These are phyloP conservation scores for Geotrichum siamense DNA, from an alignment of 1,139 yeast genomes.

Conservation along the genomic window DNA sequence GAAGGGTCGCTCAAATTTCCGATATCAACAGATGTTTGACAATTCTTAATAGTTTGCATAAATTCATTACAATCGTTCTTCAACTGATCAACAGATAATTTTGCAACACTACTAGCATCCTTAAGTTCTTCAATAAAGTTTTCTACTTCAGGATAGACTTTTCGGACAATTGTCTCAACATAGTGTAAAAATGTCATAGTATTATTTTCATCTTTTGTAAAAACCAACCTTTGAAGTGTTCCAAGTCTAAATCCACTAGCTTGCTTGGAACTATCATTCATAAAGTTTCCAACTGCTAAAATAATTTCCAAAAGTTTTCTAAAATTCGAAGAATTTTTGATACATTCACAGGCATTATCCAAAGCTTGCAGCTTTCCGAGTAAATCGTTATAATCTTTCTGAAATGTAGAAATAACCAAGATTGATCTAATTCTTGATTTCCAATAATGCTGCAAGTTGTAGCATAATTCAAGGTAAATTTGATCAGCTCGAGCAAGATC, in stretches of 20 bases:
- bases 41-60: slow-evolving; percentile 46
- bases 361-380: slow-evolving; percentile 52
- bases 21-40: slow-evolving; percentile 49
- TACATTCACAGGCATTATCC: slow-evolving; percentile 58
- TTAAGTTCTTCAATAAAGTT: slow-evolving; percentile 69
- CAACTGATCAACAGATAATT: slow-evolving; percentile 67
- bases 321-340: slow-evolving; percentile 57
- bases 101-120: slow-evolving; percentile 54
- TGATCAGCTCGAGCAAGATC: slow-evolving; percentile 77
- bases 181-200: slow-evolving; percentile 80
- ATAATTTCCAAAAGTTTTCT: slow-evolving; percentile 66
- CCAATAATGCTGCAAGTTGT: slow-evolving; percentile 80
- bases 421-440: slow-evolving; percentile 72
- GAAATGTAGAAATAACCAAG: slow-evolving; percentile 57
- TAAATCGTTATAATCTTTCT: slow-evolving; percentile 67
- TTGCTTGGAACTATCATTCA: slow-evolving; percentile 77
- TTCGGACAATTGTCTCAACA: slow-evolving; percentile 71
- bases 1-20: slow-evolving; percentile 71
- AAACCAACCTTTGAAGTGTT: slow-evolving; percentile 73
- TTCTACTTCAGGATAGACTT: slow-evolving; percentile 69
- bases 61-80: slow-evolving; percentile 64
- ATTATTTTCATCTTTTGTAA: slow-evolving; percentile 77
- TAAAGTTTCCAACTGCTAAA: slow-evolving; percentile 81
- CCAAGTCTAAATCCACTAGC: slow-evolving; percentile 82
- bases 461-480: slow-evolving; percentile 68